These are phyloP conservation scores for Iris macrosiphon DNA, from an alignment of 106 monocot species.

Conservation along the genomic window DNA sequence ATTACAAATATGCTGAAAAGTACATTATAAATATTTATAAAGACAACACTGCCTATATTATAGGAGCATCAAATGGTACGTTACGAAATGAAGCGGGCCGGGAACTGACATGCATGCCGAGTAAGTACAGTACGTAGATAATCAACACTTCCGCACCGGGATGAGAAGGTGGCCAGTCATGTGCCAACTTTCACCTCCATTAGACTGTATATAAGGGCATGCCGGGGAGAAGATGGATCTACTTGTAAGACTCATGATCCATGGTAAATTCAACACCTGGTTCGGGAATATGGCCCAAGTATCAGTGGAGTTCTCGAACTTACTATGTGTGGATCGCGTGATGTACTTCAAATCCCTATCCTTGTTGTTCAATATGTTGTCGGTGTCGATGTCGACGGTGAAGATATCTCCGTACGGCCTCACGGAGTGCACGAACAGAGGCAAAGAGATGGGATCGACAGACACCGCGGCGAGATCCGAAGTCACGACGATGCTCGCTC, in stretches of 20 bases:
- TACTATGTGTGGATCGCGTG: neutral
- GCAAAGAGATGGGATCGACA: conserved; percentile 3
- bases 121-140: no score
- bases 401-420: conserved; percentile 6
- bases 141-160: no score
- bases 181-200: neutral
- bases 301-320: no score
- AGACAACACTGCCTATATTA: no score
- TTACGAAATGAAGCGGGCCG: no score
- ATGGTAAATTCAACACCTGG: neutral
- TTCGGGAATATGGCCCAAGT: conserved; percentile 1
- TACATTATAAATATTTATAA: no score
- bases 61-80: no score
- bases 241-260: neutral
- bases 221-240: neutral
- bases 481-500: conserved; percentile 5
- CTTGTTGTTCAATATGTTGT: neutral
- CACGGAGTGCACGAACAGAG: conserved; percentile 5
- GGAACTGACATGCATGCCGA: no score
- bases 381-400: conserved; percentile 1
- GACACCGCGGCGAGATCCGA: neutral
- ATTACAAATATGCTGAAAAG: no score
- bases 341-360: neutral
- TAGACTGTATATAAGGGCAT: neutral
- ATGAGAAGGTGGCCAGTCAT: no score